A percentile compares a stretch with the other conserved stretches of the same genome.
These are phyloP conservation scores for Hypoxylon sp. DNA, from an alignment of 2,329 filamentous ascomycete species.

Conservation along the genomic window DNA sequence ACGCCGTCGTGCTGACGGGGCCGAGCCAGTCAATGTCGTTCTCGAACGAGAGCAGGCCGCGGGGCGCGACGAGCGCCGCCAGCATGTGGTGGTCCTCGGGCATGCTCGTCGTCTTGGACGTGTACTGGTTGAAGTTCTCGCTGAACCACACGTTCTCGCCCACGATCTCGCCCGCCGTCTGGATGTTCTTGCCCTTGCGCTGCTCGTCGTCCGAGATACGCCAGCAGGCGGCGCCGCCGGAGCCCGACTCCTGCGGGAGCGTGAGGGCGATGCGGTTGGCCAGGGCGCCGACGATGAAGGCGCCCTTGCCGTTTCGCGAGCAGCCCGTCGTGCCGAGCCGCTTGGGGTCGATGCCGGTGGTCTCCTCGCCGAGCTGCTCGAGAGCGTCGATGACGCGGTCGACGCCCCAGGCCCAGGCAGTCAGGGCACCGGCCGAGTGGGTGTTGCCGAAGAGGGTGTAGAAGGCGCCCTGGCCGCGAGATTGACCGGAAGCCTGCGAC, in stretches of 20 bases:
- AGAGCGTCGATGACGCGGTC: conserved; percentile 67
- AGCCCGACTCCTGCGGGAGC: conserved; percentile 68
- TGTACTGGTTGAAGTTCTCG: conserved; percentile 60
- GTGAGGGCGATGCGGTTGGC: conserved; percentile 66
- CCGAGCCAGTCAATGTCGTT: conserved; percentile 68
- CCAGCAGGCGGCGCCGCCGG: conserved; percentile 69
- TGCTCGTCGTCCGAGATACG: conserved; percentile 61
- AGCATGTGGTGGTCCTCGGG: conserved; percentile 67
- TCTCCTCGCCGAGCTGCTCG: conserved; percentile 55
- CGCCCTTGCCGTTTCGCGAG: conserved; percentile 70
- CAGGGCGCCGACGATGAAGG: conserved; percentile 67
- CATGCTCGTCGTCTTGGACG: conserved; percentile 54
- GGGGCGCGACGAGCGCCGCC: conserved; percentile 63
- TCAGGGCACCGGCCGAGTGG: conserved; percentile 64
- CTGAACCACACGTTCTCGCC: conserved; percentile 71
- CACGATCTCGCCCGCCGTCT: conserved; percentile 66
- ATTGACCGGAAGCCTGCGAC: conserved; percentile 54
- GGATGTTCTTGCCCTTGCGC: conserved; percentile 62
- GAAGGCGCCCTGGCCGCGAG: conserved; percentile 65
- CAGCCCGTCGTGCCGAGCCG: conserved; percentile 67
- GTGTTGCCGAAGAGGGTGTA: conserved; percentile 64
- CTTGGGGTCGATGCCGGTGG: conserved; percentile 58
- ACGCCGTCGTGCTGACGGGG: conserved; percentile 62
- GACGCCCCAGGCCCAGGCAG: conserved; percentile 70
- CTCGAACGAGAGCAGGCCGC: conserved; percentile 63